Evolutionary conservation across 2,329 filamentous ascomycete genomes (phyloP).

Genomic region (Cladosporium sphaerospermum): DNA sequence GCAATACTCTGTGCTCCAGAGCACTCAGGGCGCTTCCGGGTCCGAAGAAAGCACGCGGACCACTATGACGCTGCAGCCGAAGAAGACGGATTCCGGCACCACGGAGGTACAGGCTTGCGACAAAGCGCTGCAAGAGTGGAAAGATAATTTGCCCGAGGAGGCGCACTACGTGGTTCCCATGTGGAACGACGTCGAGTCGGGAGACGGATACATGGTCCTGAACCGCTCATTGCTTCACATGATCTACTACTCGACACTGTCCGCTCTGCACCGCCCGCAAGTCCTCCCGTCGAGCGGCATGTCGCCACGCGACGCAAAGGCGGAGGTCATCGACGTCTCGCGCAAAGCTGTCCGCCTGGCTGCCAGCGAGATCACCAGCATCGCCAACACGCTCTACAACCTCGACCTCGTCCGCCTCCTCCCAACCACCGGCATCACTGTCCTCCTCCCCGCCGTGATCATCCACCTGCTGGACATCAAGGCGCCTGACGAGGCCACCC

Average conservation of each 20-base stretch:
- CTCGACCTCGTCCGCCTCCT: conserved; percentile 70
- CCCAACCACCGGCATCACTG: conserved; percentile 84
- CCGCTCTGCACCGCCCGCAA: conserved; percentile 83
- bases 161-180: conserved; percentile 61
- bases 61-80: conserved; percentile 84
- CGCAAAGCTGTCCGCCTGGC: conserved; percentile 76
- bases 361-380: conserved; percentile 76
- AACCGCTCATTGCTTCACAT: conserved; percentile 86
- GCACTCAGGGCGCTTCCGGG: conserved; percentile 65
- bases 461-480: conserved; percentile 92
- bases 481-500: conserved; percentile 64
- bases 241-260: conserved; percentile 87
- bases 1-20: conserved; percentile 86
- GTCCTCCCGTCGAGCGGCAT: conserved; percentile 65
- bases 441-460: conserved; percentile 85
- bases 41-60: conserved; percentile 63
- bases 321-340: conserved; percentile 74
- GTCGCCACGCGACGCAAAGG: conserved; percentile 40
- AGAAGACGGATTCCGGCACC: conserved; percentile 76
- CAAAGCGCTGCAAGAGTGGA: conserved; percentile 71
- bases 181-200: conserved; percentile 49
- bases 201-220: conserved; percentile 56
- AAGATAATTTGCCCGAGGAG: conserved; percentile 61
- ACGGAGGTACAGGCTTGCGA: conserved; percentile 76
- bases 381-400: conserved; percentile 69